Conservation (phyloP, 2,329 filamentous ascomycete species). For the Cryphonectria japonica region DNA sequence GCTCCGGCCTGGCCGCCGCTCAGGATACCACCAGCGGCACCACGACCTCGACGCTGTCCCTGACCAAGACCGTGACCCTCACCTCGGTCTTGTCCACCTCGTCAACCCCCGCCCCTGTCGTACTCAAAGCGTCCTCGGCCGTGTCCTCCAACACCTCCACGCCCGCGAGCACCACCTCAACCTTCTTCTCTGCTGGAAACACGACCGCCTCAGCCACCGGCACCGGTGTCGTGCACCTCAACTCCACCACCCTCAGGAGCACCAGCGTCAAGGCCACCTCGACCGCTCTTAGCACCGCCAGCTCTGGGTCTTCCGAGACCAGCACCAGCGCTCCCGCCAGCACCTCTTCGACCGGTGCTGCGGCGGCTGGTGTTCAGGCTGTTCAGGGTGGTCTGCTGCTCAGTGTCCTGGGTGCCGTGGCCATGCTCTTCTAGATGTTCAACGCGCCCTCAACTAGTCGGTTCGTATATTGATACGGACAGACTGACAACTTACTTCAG, state of each 20-base stretch:
- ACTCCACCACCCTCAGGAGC: constrained; percentile 8
- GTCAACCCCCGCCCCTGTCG: constrained; percentile 33
- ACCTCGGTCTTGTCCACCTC: constrained; percentile 46
- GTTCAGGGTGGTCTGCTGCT: constrained; percentile 28
- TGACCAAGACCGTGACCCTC: constrained; percentile 51
- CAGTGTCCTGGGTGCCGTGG: constrained; percentile 24
- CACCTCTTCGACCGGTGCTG: constrained; percentile 33
- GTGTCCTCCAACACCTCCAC: constrained; percentile 33
- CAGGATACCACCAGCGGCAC: constrained; percentile 39
- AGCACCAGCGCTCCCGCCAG: constrained; percentile 35
- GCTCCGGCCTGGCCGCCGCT: constrained; percentile 44
- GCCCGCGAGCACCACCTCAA: constrained; percentile 35
- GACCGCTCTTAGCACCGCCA: constrained; percentile 11
- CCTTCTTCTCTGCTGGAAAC: constrained; percentile 41
- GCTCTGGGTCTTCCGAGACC: constrained; percentile 13
- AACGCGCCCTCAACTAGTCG: not conserved
- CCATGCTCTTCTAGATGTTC: constrained; percentile 24
- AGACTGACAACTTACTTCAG: not conserved
- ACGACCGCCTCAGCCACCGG: constrained; percentile 37
- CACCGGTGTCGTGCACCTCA: constrained; percentile 16
- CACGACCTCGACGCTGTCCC: constrained; percentile 51
- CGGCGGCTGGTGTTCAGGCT: constrained; percentile 17
- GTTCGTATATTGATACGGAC: not conserved
- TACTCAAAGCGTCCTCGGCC: constrained; percentile 15
- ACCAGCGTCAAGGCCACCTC: constrained; percentile 16